A percentile compares a stretch with the other conserved stretches of the same genome.
Evolutionary conservation across 345 rosid genomes (phyloP).

Genomic region (Psidium guajava): DNA sequence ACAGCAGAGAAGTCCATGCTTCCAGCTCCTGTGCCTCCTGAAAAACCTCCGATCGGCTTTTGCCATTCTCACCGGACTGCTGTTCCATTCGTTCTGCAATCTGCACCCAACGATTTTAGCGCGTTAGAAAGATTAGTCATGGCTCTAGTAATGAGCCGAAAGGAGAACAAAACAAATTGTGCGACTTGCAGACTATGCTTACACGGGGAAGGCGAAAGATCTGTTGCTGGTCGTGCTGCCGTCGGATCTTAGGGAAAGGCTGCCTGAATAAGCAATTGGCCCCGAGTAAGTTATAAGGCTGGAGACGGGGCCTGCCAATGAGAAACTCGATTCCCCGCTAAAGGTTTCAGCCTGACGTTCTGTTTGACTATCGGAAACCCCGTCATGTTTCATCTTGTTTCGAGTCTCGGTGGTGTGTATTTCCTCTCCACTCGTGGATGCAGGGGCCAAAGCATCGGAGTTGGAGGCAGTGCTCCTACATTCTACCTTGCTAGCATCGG

Average conservation of each 20-base stretch:
- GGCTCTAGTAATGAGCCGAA: background rate
- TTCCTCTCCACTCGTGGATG: background rate
- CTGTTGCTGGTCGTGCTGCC: conserved; percentile 90
- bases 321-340: conserved; percentile 70
- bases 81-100: conserved; percentile 84
- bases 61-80: conserved; percentile 86
- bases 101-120: conserved; percentile 20
- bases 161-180: background rate
- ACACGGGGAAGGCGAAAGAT: conserved; percentile 94
- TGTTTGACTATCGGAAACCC: conserved; percentile 5
- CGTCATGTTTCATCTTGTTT: conserved; percentile 10
- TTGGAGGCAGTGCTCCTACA: conserved; percentile 10
- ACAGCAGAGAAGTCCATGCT: conserved; percentile 62
- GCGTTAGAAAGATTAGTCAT: background rate
- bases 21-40: conserved; percentile 36
- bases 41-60: conserved; percentile 48
- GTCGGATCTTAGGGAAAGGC: conserved; percentile 72
- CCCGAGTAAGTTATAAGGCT: conserved; percentile 62
- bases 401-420: conserved; percentile 3
- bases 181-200: conserved; percentile 3
- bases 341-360: conserved; percentile 12
- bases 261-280: conserved; percentile 57
- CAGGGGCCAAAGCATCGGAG: conserved; percentile 6
- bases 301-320: conserved; percentile 38
- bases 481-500: background rate